These are phyloP conservation scores for Phoma herbarum DNA, from an alignment of 2,329 filamentous ascomycete genomes.

Conservation along the genomic window DNA sequence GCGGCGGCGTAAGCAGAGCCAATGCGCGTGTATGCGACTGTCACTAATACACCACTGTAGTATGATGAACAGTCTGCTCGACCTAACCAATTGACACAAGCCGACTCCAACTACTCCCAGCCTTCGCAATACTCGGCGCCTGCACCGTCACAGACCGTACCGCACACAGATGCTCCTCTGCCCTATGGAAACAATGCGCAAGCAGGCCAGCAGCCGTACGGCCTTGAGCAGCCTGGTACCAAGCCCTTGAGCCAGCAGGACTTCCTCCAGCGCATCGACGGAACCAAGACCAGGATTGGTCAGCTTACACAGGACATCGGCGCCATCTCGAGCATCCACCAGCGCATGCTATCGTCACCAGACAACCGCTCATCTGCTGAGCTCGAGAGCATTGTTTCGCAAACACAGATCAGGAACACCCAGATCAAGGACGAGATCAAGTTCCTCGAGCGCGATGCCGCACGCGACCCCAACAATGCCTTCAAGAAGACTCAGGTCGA, in stretches of 20 bases:
- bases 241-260: conserved; percentile 67
- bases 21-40: conserved; percentile 18
- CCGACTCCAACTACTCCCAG: conserved; percentile 51
- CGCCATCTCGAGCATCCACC: conserved; percentile 73
- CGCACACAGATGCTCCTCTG: conserved; percentile 30
- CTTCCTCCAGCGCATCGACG: conserved; percentile 73
- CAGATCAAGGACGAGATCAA: conserved; percentile 82
- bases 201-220: conserved; percentile 12
- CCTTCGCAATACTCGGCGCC: conserved; percentile 47
- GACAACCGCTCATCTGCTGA: conserved; percentile 63
- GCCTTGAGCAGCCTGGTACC: conserved; percentile 63
- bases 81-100: conserved; percentile 44
- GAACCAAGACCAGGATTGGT: conserved; percentile 72
- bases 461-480: conserved; percentile 68
- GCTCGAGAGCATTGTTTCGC: conserved; percentile 72
- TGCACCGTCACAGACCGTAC: conserved; percentile 39
- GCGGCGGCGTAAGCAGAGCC: conserved; percentile 34
- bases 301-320: conserved; percentile 72
- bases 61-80: conserved; percentile 36
- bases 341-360: conserved; percentile 73
- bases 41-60: conserved; percentile 26
- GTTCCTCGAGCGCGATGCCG: conserved; percentile 74
- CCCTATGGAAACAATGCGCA: conserved; percentile 35
- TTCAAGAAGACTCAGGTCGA: conserved; percentile 76
- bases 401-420: conserved; percentile 77